These are phyloP conservation scores for Mortierella sp. DNA, from an alignment of 371 early-diverging fungal species.

Conservation along the genomic window DNA sequence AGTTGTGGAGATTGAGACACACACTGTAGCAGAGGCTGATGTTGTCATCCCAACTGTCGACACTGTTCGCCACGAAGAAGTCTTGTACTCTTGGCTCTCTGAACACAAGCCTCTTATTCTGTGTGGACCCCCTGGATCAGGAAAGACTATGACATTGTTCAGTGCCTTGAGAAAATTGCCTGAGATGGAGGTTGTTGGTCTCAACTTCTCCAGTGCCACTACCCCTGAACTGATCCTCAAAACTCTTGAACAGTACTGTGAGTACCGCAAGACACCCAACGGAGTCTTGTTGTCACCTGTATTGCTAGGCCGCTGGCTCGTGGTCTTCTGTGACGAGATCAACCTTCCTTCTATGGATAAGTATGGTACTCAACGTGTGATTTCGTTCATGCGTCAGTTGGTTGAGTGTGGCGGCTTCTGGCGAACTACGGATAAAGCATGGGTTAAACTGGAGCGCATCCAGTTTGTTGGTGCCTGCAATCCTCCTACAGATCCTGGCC, in stretches of 20 bases:
- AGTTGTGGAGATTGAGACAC: conserved; percentile 95
- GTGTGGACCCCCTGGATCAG: conserved; percentile 99
- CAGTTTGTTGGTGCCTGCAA: conserved; percentile 99
- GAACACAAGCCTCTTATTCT: conserved; percentile 96
- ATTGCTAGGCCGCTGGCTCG: conserved; percentile 93
- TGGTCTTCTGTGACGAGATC: conserved; percentile 99
- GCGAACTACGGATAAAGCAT: conserved; percentile 90
- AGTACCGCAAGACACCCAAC: conserved; percentile 95
- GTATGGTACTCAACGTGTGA: conserved; percentile 98
- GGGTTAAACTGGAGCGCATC: conserved; percentile 95
- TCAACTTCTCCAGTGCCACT: conserved; percentile 98
- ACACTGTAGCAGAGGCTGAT: conserved; percentile 92
- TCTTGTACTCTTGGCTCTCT: conserved; percentile 94
- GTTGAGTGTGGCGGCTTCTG: conserved; percentile 98
- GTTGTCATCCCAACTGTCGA: conserved; percentile 98
- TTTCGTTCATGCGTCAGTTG: conserved; percentile 95
- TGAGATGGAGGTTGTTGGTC: conserved; percentile 96
- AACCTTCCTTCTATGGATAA: conserved; percentile 97
- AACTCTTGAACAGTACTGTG: conserved; percentile 98
- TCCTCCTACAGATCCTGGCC: conserved; percentile 99
- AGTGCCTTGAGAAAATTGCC: conserved; percentile 95
- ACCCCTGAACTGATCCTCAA: conserved; percentile 95
- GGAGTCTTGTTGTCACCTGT: conserved; percentile 92
- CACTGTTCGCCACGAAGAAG: conserved; percentile 97
- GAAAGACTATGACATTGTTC: conserved; percentile 99